Conservation (phyloP, 1,139 yeast genomes). For the Kluyveromyces sp. region DNA sequence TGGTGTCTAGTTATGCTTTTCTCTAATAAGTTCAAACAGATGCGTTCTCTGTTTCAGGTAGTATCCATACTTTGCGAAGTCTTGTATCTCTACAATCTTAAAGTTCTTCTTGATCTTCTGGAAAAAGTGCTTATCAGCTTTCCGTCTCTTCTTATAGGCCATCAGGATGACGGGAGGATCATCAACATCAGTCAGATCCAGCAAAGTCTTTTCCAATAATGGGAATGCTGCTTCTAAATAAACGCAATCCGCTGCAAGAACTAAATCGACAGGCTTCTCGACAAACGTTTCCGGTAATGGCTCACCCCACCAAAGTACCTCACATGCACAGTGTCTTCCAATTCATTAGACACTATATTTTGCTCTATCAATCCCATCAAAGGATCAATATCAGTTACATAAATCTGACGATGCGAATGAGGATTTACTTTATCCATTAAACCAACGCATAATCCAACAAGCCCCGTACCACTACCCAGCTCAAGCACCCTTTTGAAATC, state of each 20-base stretch:
- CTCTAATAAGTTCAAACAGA: slow-evolving; percentile 34
- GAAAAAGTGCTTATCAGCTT: slow-evolving; percentile 46
- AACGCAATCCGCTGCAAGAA: slow-evolving; percentile 53
- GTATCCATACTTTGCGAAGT: slow-evolving; percentile 33
- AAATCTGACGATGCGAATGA: slow-evolving; percentile 31
- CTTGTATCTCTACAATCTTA: slow-evolving; percentile 31
- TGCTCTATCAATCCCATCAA: slow-evolving; percentile 40
- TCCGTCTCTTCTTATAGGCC: slow-evolving; percentile 46
- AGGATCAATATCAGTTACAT: slow-evolving; percentile 37
- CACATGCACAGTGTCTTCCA: slow-evolving; percentile 33
- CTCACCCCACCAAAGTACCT: slow-evolving; percentile 43
- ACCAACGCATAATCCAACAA: slow-evolving; percentile 38
- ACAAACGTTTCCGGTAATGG: slow-evolving; percentile 30
- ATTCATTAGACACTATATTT: slow-evolving; percentile 36
- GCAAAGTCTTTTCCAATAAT: slow-evolving; percentile 39
- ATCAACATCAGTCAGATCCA: slow-evolving; percentile 33
- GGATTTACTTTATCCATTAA: slow-evolving; percentile 9
- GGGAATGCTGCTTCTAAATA: slow-evolving; percentile 48
- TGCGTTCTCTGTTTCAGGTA: slow-evolving; percentile 35
- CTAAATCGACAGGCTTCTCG: slow-evolving; percentile 33
- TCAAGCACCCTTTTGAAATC: slow-evolving; percentile 35
- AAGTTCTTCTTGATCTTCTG: slow-evolving; percentile 34
- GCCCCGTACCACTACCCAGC: slow-evolving; percentile 51
- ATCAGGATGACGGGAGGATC: slow-evolving; percentile 38
- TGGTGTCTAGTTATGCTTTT: not conserved